These are phyloP conservation scores for Fusarium nurragi DNA, from an alignment of 2,329 filamentous ascomycete genomes.

Conservation along the genomic window DNA sequence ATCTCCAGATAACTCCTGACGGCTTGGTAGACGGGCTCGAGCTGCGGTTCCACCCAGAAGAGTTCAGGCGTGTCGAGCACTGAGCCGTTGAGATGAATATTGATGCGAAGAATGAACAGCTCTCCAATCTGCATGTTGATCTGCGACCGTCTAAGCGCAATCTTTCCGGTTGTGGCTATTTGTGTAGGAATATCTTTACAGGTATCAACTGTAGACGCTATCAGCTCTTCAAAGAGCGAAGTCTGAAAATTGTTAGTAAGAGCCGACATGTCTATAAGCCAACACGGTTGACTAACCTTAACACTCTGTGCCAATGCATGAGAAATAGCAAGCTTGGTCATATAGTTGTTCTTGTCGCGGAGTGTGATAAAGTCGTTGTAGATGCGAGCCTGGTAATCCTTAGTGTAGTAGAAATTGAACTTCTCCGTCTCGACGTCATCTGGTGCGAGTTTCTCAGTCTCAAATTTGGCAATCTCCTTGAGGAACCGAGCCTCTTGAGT, in stretches of 20 bases:
- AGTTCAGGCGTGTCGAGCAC: constrained; percentile 96
- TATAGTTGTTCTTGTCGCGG: constrained; percentile 93
- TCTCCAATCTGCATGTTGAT: constrained; percentile 99
- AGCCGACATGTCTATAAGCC: too few species aligned
- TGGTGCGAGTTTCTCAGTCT: constrained; percentile 85
- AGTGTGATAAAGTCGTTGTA: constrained; percentile 99
- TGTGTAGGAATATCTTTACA: constrained; percentile 94
- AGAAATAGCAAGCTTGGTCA: constrained; percentile 96
- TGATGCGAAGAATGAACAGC: constrained; percentile 96
- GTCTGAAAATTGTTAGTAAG: constrained; percentile 64
- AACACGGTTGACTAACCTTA: constrained; percentile 68
- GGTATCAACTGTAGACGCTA: constrained; percentile 90
- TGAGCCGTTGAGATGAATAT: constrained; percentile 96
- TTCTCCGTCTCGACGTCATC: constrained; percentile 95
- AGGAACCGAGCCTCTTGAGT: constrained; percentile 89
- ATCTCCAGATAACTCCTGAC: constrained; percentile 97
- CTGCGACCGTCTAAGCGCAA: constrained; percentile 84
- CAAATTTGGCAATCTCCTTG: constrained; percentile 94
- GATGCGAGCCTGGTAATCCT: constrained; percentile 96
- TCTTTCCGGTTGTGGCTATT: constrained; percentile 91
- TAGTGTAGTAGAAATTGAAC: constrained; percentile 99
- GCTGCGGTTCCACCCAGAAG: constrained; percentile 97
- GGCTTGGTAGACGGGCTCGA: constrained; percentile 96
- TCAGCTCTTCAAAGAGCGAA: constrained; percentile 93
- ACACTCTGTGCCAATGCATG: constrained; percentile 96